A percentile compares a stretch with the other conserved stretches of the same genome.
Evolutionary conservation across 169 alveolate species (phyloP).

Genomic region (Plasmodium gallinaceum): DNA sequence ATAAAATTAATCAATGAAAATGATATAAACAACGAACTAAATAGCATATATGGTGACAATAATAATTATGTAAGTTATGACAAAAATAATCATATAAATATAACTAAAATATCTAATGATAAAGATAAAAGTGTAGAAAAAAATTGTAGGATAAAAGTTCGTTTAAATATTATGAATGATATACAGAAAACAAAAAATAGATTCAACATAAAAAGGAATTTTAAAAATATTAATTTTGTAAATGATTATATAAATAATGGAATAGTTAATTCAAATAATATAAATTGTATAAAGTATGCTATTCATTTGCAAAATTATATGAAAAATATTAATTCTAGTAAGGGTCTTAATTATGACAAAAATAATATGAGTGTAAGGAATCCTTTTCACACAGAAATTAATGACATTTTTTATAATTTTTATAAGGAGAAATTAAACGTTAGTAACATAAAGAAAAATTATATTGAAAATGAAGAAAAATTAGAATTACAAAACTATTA

Average conservation of each 20-base stretch:
- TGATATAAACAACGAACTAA: background rate
- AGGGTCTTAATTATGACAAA: background rate
- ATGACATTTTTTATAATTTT: constrained; percentile 31
- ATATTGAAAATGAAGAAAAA: constrained; percentile 50
- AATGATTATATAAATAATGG: constrained; percentile 29
- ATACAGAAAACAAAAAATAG: constrained; percentile 44
- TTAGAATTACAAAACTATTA: constrained; percentile 49
- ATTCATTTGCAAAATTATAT: constrained; percentile 20
- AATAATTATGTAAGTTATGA: background rate
- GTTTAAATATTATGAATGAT: constrained; percentile 34
- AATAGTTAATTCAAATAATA: constrained; percentile 18
- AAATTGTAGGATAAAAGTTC: background rate
- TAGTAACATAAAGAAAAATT: constrained; percentile 24
- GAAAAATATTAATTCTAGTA: constrained; percentile 16
- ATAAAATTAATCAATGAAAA: background rate
- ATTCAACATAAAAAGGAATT: constrained; percentile 28
- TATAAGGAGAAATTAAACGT: constrained; percentile 42
- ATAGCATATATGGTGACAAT: background rate
- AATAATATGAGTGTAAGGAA: background rate
- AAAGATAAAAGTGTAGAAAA: constrained; percentile 7
- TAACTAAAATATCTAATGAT: background rate
- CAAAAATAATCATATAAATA: constrained; percentile 9
- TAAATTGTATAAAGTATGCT: constrained; percentile 21
- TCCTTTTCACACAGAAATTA: constrained; percentile 42
- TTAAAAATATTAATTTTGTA: constrained; percentile 12